Evolutionary conservation across 495 filamentous ascomycete species (phyloP).

Genomic region (Aspergillus indologenus): DNA sequence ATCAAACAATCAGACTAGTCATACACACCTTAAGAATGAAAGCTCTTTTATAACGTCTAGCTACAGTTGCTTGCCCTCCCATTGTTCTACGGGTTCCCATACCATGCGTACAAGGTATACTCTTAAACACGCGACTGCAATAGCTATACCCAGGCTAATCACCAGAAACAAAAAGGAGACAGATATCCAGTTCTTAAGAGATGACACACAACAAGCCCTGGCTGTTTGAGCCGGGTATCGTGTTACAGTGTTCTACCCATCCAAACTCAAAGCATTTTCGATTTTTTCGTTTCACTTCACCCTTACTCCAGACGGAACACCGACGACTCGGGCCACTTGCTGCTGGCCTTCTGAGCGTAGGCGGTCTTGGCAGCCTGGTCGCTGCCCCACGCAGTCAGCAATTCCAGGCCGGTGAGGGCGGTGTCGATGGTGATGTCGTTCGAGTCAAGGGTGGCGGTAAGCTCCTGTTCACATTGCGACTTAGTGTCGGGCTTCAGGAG

Average conservation of each 20-base stretch:
- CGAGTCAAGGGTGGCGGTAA: slow-evolving; percentile 55
- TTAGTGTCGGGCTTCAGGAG: slow-evolving; percentile 56
- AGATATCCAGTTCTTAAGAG: background rate
- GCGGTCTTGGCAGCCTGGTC: slow-evolving; percentile 46
- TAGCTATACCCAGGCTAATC: background rate
- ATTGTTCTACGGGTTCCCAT: background rate
- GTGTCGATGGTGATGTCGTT: slow-evolving; percentile 56
- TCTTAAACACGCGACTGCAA: background rate
- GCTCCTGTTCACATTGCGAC: slow-evolving; percentile 56
- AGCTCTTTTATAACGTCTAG: no score
- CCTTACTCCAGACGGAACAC: slow-evolving; percentile 46
- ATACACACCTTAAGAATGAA: no score
- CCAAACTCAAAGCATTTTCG: no score
- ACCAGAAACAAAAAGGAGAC: background rate
- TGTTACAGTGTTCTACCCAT: background rate
- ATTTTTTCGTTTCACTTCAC: no score
- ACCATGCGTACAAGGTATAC: background rate
- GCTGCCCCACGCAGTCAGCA: slow-evolving; percentile 60
- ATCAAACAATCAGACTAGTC: no score
- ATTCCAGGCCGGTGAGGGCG: slow-evolving; percentile 55
- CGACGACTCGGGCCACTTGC: slow-evolving; percentile 70
- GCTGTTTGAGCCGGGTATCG: background rate
- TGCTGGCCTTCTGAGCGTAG: slow-evolving; percentile 61
- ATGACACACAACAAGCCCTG: background rate
- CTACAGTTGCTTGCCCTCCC: no score